Evolutionary conservation across 306 rosid genomes (phyloP).

Genomic region (Macrotyloma uniflorum): DNA sequence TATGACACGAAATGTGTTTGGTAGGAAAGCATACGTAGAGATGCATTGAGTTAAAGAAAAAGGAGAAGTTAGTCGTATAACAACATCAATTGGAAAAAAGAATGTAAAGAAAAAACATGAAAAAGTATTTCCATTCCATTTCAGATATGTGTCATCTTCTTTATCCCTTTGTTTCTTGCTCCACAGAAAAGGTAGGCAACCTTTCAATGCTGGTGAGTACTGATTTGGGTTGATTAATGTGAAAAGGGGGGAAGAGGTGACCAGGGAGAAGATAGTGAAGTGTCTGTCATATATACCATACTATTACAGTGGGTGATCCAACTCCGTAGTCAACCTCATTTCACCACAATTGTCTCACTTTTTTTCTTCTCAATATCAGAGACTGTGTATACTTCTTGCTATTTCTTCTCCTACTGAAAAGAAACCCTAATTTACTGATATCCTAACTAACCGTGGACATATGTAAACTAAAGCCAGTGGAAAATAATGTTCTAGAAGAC

Average conservation of each 20-base stretch:
- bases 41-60: background rate
- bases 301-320: conserved; percentile 40
- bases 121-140: conserved; percentile 30
- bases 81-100: conserved; percentile 19
- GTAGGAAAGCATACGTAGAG: background rate
- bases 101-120: conserved; percentile 18
- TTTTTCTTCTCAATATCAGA: conserved; percentile 35
- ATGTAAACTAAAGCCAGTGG: conserved; percentile 41
- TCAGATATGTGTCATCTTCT: background rate
- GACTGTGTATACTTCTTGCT: conserved; percentile 43
- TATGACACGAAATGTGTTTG: conserved; percentile 3
- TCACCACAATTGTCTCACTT: conserved; percentile 46
- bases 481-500: conserved; percentile 41
- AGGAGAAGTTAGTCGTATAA: background rate
- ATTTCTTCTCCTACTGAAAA: conserved; percentile 43
- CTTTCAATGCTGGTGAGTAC: conserved; percentile 35
- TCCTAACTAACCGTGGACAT: conserved; percentile 48
- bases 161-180: conserved; percentile 1
- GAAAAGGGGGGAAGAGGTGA: conserved; percentile 32
- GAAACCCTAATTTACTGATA: conserved; percentile 38
- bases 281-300: conserved; percentile 48
- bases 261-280: conserved; percentile 42
- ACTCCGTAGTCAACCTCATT: conserved; percentile 35
- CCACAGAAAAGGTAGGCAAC: conserved; percentile 18
- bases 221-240: conserved; percentile 21